A percentile compares a stretch with the other conserved stretches of the same genome.
Conservation (phyloP, 345 rosid species). For the Citrus maxima region DNA sequence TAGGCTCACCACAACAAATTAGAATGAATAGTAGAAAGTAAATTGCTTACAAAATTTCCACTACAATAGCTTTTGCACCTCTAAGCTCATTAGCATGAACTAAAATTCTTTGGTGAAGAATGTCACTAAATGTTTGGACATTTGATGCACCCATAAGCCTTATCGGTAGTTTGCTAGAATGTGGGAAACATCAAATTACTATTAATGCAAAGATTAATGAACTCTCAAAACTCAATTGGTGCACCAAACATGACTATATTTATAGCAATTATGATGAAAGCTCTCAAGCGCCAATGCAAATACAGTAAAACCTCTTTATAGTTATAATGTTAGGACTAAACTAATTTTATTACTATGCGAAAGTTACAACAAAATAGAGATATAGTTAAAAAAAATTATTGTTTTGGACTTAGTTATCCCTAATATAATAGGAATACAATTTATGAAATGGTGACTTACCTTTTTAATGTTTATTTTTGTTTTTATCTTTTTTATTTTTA, state of each 20-base stretch:
- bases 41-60: slow-evolving; percentile 67
- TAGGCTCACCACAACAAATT: background rate
- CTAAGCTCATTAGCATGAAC: slow-evolving; percentile 55
- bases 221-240: background rate
- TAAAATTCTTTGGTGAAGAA: slow-evolving; percentile 60
- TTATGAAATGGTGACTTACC: slow-evolving; percentile 46
- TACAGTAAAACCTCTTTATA: too few species aligned
- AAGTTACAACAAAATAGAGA: too few species aligned
- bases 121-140: slow-evolving; percentile 38
- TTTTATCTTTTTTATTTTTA: too few species aligned
- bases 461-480: too few species aligned
- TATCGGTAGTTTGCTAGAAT: slow-evolving; percentile 49
- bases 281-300: background rate
- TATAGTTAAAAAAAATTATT: too few species aligned
- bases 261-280: background rate
- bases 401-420: too few species aligned
- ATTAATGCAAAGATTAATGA: background rate
- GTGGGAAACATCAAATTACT: background rate
- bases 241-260: background rate
- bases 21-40: background rate
- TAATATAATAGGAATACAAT: slow-evolving; percentile 41
- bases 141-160: slow-evolving; percentile 33
- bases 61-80: slow-evolving; percentile 66
- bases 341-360: too few species aligned
- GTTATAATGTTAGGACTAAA: too few species aligned